Evolutionary conservation across 257 asterid genomes (phyloP).

Genomic region (Coffea eugenioides): DNA sequence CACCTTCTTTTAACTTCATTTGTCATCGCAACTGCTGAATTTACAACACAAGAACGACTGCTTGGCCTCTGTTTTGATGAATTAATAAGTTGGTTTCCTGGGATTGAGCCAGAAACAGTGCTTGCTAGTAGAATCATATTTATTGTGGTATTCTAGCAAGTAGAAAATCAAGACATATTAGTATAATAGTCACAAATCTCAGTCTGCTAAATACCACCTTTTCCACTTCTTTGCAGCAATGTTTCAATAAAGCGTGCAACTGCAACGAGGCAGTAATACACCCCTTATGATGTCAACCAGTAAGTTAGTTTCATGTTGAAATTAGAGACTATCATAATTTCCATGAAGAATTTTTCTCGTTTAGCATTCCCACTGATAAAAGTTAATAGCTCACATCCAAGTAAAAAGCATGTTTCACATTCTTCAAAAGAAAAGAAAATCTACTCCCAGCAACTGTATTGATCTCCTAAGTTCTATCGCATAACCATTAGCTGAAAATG

Average conservation of each 20-base stretch:
- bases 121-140: constrained; percentile 8
- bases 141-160: not conserved
- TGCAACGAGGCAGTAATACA: too few species aligned
- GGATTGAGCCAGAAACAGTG: constrained; percentile 15
- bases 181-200: not conserved
- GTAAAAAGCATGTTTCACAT: not conserved
- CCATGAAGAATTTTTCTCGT: not conserved
- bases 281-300: too few species aligned
- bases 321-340: too few species aligned
- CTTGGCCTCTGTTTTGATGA: constrained; percentile 16
- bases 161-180: not conserved
- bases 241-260: not conserved
- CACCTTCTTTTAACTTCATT: constrained; percentile 40
- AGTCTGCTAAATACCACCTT: not conserved
- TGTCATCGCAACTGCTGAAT: constrained; percentile 10
- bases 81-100: constrained; percentile 8
- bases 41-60: not conserved
- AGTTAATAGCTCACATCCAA: not conserved
- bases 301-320: not conserved
- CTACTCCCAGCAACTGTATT: not conserved
- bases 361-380: not conserved
- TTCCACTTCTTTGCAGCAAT: not conserved
- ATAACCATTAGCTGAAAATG: too few species aligned
- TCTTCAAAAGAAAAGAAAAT: not conserved
- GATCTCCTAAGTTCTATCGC: not conserved